phyloP scores from a whole-genome alignment of 345 rosid species.

The Passiflora organensis region DNA sequence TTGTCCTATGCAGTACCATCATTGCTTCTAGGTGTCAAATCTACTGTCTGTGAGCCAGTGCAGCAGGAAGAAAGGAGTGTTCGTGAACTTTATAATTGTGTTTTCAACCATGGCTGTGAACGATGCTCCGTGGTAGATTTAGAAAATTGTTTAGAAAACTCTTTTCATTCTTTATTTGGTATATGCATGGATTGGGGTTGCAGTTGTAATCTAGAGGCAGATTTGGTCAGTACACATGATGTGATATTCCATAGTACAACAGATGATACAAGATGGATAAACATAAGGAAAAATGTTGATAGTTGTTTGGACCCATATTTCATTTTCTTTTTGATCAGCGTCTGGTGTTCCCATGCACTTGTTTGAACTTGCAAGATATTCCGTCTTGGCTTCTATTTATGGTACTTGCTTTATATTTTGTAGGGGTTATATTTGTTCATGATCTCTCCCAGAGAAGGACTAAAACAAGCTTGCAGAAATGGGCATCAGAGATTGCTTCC shows the following conservation, averaged over 20 bases:
- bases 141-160: slow-evolving; percentile 1
- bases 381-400: slow-evolving; percentile 5
- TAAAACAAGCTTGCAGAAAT: slow-evolving; percentile 85
- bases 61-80: neutral
- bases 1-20: neutral
- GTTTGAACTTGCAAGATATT: slow-evolving; percentile 5
- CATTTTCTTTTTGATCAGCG: no score
- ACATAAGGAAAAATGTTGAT: no score
- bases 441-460: slow-evolving; percentile 98
- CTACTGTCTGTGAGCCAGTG: neutral
- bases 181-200: neutral
- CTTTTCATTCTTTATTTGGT: slow-evolving; percentile 1
- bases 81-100: neutral
- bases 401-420: slow-evolving; percentile 7
- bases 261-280: no score
- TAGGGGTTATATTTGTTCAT: slow-evolving; percentile 97
- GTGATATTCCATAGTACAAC: neutral
- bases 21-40: neutral
- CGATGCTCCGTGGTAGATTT: slow-evolving; percentile 1
- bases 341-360: no score
- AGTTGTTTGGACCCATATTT: no score
- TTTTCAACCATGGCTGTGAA: neutral
- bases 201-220: neutral
- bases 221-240: neutral
- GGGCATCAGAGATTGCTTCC: slow-evolving; percentile 88